These are phyloP conservation scores for Suillus discolor DNA, from an alignment of 768 basidiomycete genomes.

Conservation along the genomic window DNA sequence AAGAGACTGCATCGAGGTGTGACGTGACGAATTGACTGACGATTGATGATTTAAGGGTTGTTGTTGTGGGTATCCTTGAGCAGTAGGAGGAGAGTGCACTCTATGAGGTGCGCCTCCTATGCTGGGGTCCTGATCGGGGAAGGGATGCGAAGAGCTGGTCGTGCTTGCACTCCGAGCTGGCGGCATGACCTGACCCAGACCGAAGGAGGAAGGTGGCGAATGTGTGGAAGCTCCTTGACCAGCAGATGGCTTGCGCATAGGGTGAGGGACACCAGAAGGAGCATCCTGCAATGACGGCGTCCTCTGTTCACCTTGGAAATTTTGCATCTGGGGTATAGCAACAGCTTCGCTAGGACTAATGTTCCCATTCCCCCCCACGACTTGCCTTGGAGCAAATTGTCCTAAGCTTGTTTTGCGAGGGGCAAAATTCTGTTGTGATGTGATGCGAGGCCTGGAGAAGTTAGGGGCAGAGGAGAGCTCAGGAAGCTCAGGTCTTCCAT, in stretches of 20 bases:
- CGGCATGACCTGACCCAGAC: conserved; percentile 39
- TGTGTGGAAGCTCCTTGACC: conserved; percentile 14
- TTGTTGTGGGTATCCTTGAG: conserved; percentile 17
- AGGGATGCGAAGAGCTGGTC: conserved; percentile 28
- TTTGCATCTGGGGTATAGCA: conserved; percentile 10
- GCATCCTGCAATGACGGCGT: conserved; percentile 23
- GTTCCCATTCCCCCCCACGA: conserved; percentile 8
- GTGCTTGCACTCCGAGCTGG: conserved; percentile 41
- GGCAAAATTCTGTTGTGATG: conserved; percentile 9
- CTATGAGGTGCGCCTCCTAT: conserved; percentile 20
- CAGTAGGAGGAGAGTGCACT: conserved; percentile 18
- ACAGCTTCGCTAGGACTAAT: conserved; percentile 10
- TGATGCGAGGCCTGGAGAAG: conserved; percentile 6
- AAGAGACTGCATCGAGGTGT: conserved; percentile 29
- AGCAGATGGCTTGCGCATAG: conserved; percentile 29
- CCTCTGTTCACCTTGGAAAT: conserved; percentile 15
- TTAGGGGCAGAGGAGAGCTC: conserved; percentile 9
- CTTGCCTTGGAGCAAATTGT: conserved; percentile 12
- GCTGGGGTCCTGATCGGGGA: conserved; percentile 24
- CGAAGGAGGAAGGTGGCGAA: conserved; percentile 36
- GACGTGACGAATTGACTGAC: conserved; percentile 29
- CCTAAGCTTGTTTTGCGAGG: conserved; percentile 9
- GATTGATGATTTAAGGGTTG: conserved; percentile 21
- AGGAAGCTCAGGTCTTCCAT: neutral
- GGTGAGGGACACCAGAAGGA: conserved; percentile 17